A percentile compares a stretch with the other conserved stretches of the same genome.
phyloP scores from a whole-genome alignment of 805 yeast species.

The Starmera dryadoides region DNA sequence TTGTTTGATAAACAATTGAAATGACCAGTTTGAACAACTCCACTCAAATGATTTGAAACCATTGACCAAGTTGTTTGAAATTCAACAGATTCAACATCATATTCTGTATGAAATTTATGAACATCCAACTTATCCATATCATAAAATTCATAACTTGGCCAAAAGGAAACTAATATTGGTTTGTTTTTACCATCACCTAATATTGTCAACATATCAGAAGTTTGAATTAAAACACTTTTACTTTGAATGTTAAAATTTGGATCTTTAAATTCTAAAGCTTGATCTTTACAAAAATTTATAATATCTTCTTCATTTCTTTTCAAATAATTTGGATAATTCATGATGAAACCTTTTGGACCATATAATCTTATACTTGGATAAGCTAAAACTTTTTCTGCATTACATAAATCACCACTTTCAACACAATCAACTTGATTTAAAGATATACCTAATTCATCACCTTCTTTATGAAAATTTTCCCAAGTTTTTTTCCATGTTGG shows the following conservation, averaged over 20 bases:
- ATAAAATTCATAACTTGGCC: constrained; percentile 46
- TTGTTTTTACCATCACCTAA: constrained; percentile 33
- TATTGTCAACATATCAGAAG: constrained; percentile 36
- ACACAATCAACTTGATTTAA: constrained; percentile 83
- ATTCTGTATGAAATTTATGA: constrained; percentile 27
- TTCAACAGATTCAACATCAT: constrained; percentile 43
- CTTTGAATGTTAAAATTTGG: constrained; percentile 32
- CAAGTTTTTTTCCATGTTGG: constrained; percentile 79
- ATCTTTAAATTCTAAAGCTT: constrained; percentile 38
- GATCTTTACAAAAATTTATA: constrained; percentile 45
- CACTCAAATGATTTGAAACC: constrained; percentile 39
- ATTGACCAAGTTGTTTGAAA: constrained; percentile 52
- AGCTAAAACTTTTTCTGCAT: constrained; percentile 48
- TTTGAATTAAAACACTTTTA: constrained; percentile 30
- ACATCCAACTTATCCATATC: constrained; percentile 24
- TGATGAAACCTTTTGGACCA: constrained; percentile 42
- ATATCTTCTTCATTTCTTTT: constrained; percentile 43
- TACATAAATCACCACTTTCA: constrained; percentile 81
- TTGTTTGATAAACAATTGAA: constrained; percentile 50
- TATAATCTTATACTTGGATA: constrained; percentile 73
- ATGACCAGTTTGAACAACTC: constrained; percentile 40
- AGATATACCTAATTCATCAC: constrained; percentile 35
- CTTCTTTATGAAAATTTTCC: constrained; percentile 37
- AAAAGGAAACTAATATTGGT: constrained; percentile 57
- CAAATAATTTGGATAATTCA: constrained; percentile 40